Conservation (phyloP, 768 basidiomycete species). For the Boletellus emodensis region DNA sequence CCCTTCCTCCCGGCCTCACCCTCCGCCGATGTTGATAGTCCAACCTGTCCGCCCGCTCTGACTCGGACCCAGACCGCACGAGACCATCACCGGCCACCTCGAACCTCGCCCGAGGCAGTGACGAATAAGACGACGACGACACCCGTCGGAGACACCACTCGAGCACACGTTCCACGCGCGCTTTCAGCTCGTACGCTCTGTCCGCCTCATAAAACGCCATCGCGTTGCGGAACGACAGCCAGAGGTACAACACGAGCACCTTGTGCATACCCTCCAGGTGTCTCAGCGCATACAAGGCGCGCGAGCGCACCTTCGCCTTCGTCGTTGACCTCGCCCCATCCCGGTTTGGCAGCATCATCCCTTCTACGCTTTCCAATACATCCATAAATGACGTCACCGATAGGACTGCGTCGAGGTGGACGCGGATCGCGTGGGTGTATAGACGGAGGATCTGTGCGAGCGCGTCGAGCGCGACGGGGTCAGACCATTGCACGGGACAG, state of each 20-base stretch:
- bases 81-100: background rate
- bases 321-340: too few relatives aligned
- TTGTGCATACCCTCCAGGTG: conserved; percentile 78
- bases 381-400: conserved; percentile 20
- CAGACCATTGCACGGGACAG: conserved; percentile 40
- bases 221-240: conserved; percentile 71
- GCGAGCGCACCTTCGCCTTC: background rate
- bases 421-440: conserved; percentile 34
- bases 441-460: conserved; percentile 19
- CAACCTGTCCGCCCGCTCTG: conserved; percentile 6
- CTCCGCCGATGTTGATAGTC: conserved; percentile 22
- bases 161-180: conserved; percentile 59
- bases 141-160: conserved; percentile 55
- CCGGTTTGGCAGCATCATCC: conserved; percentile 20
- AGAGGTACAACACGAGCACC: conserved; percentile 72
- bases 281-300: conserved; percentile 17
- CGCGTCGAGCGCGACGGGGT: conserved; percentile 18
- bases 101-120: conserved; percentile 18
- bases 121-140: conserved; percentile 16
- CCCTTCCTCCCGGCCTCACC: conserved; percentile 8
- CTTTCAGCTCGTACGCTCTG: conserved; percentile 51
- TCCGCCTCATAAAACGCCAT: conserved; percentile 61
- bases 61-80: background rate
- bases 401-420: conserved; percentile 21
- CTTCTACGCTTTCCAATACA: conserved; percentile 21